Percentiles rank a stretch among this genome's conserved stretches.
These are phyloP conservation scores for Puccinia coronata DNA, from an alignment of 1,284 basidiomycete genomes.

Conservation along the genomic window DNA sequence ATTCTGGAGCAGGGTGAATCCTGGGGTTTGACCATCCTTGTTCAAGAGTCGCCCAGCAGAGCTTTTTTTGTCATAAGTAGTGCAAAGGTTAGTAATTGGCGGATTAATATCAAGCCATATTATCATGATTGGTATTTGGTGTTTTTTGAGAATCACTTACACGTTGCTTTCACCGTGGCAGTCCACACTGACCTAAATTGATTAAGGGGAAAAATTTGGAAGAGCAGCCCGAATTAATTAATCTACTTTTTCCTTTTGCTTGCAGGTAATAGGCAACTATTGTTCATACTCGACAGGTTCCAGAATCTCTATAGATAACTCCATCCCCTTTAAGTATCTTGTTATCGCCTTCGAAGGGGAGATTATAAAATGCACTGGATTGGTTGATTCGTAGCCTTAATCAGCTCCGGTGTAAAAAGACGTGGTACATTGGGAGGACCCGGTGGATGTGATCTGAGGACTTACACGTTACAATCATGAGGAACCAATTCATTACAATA, in stretches of 20 bases:
- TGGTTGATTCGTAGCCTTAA: not conserved
- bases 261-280: not conserved
- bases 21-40: not conserved
- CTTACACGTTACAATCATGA: slow-evolving; percentile 10
- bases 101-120: not conserved
- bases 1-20: not conserved
- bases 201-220: not conserved
- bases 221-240: not conserved
- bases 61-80: too few relatives aligned
- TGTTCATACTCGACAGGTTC: not conserved
- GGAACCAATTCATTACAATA: not conserved
- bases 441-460: too few relatives aligned
- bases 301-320: not conserved
- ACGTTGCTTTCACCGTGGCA: not conserved
- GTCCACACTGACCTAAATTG: not conserved
- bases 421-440: not conserved
- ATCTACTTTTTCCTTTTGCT: not conserved
- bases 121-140: not conserved
- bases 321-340: not conserved
- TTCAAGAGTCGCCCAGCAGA: not conserved
- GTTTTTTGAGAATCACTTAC: slow-evolving; percentile 12
- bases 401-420: not conserved
- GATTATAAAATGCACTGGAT: not conserved
- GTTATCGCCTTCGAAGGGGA: not conserved
- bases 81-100: not conserved